Evolutionary conservation across 1,139 yeast genomes (phyloP), one percentile per base, ranked within the genome.

Genomic region (Pichia inconspicua): DNA sequence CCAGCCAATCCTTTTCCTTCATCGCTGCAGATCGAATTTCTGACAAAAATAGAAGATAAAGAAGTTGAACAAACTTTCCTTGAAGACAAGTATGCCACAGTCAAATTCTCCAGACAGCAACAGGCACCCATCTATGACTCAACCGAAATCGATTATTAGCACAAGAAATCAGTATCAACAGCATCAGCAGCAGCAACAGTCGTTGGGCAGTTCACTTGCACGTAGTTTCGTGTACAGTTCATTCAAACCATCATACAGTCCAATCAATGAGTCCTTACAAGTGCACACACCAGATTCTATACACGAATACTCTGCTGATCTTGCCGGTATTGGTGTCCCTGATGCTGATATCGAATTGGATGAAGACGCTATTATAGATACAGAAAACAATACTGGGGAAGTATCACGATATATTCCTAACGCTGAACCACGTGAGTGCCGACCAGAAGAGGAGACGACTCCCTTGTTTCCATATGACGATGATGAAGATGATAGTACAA

Each of bases 291-390:
- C 76, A 1, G 59, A 64, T 36, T 74, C 78, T 17, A 72, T 82
- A 42, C 78, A 83, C 51, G 85, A 79, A 53, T 83, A 80, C 53
- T 75, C 86, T 0, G 85, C 83, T 3, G 77, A 71, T 48, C 69
- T 80, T 53, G 84, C 88, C 14, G 71, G 70, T 35, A 74, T 82
- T 47, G 82, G 80, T 1, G 84, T 82, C 4, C 70, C 78, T 5
- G 76, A 71, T 34, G 39, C 42, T 30, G 60, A 56, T 3, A 57
- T 46, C 11, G 55, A 30, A 10, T 12, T 30, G n/a, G 34, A 30
- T 30, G 34, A 12, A 30, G 5, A 30, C 12, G 34, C 12, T 11
- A 14, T 30, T 12, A 30, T 30, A 3, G 34, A 30, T 47, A 12
- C 42, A 37, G 17, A 9, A 25, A 5, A 19, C 15, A 2, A 38